These are phyloP conservation scores for Exophiala oligosperma DNA, from an alignment of 2,329 filamentous ascomycete species.

Conservation along the genomic window DNA sequence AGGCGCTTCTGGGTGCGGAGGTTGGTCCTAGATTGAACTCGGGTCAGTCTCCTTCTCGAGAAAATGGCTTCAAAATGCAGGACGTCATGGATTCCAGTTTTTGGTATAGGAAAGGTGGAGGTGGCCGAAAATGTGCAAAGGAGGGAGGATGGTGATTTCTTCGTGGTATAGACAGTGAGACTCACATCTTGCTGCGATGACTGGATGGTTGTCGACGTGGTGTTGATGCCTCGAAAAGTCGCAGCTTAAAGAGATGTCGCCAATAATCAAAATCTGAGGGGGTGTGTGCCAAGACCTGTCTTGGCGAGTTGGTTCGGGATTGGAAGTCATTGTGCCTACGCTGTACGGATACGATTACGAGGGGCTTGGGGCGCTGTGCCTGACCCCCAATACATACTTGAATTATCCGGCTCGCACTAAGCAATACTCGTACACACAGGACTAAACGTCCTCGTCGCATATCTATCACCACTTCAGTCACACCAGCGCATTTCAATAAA, in stretches of 20 bases:
- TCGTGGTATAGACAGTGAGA: background rate
- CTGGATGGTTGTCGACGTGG: constrained; percentile 7
- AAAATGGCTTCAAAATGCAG: background rate
- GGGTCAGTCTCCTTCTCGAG: constrained; percentile 5
- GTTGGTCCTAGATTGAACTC: constrained; percentile 75
- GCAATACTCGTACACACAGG: too few species aligned
- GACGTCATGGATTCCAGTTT: background rate
- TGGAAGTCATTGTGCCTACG: background rate
- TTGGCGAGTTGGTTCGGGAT: background rate
- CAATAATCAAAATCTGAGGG: background rate
- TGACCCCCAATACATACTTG: background rate
- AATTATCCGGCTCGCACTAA: too few species aligned
- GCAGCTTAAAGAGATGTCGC: background rate
- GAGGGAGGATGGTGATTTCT: background rate
- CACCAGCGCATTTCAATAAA: too few species aligned
- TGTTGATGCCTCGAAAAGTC: constrained; percentile 2
- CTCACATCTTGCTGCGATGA: constrained; percentile 28
- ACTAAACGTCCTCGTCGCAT: too few species aligned
- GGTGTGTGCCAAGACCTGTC: background rate
- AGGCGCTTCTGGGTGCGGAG: constrained; percentile 99
- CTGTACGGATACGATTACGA: too few species aligned
- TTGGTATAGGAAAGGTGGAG: background rate
- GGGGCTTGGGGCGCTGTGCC: too few species aligned
- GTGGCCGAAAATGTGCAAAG: too few species aligned
- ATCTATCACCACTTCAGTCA: too few species aligned